phyloP scores from a whole-genome alignment of 495 filamentous ascomycete species.

The Penicillium paxilli region DNA sequence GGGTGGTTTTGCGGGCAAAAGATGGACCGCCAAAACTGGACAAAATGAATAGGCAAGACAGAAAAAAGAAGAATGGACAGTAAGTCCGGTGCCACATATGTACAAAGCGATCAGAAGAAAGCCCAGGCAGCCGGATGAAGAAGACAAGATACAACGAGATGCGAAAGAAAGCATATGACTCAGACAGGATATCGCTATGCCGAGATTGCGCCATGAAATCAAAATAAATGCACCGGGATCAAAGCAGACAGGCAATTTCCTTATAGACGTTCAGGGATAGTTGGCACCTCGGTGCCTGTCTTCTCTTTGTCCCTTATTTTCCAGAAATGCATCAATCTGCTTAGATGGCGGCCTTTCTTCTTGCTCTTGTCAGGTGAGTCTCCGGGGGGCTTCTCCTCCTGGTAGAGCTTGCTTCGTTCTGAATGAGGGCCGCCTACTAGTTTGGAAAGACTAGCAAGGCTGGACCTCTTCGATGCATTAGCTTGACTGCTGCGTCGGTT shows the following conservation, averaged over 20 bases:
- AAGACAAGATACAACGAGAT: conserved; percentile 18
- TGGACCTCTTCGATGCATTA: conserved; percentile 65
- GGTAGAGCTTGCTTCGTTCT: conserved; percentile 77
- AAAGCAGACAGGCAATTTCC: conserved; percentile 17
- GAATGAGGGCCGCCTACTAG: conserved; percentile 76
- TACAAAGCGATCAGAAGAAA: conserved; percentile 21
- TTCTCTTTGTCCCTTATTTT: conserved; percentile 57
- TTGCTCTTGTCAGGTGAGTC: conserved; percentile 62
- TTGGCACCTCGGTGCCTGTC: conserved; percentile 15
- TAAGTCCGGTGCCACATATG: conserved; percentile 25
- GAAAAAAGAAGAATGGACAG: conserved; percentile 21
- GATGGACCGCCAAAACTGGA: conserved; percentile 15
- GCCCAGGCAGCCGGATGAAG: conserved; percentile 15
- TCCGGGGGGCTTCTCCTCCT: conserved; percentile 63
- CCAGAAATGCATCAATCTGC: conserved; percentile 84
- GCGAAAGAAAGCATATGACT: conserved; percentile 14
- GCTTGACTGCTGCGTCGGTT: conserved; percentile 54
- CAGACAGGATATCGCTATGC: conserved; percentile 33
- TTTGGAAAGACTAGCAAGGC: conserved; percentile 81
- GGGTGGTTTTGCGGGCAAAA: conserved; percentile 1
- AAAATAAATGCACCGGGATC: conserved; percentile 25
- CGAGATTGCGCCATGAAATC: conserved; percentile 31
- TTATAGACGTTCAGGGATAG: conserved; percentile 24
- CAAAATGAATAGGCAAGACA: conserved; percentile 6
- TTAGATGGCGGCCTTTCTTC: conserved; percentile 71